Evolutionary conservation across 1,284 basidiomycete species (phyloP).

Genomic region (Schizophyllum amplum): DNA sequence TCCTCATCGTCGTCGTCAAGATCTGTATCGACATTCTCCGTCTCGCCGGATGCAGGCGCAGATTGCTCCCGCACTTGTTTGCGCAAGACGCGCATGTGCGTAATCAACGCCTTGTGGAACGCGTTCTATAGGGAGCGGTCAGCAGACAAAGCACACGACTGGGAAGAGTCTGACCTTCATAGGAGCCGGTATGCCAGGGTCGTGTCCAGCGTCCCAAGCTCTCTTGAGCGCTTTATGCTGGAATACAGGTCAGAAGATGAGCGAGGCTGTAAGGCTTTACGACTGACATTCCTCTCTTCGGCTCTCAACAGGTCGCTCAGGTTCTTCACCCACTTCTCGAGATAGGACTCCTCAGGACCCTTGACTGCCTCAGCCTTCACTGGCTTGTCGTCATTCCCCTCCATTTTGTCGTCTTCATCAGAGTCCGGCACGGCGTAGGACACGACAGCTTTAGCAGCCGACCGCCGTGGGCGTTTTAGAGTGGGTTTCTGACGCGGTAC

Average conservation of each 20-base stretch:
- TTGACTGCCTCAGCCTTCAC: conserved; percentile 25
- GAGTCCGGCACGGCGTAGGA: conserved; percentile 65
- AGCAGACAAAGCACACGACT: not conserved
- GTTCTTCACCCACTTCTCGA: conserved; percentile 63
- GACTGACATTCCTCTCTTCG: conserved; percentile 57
- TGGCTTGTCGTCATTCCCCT: conserved; percentile 31
- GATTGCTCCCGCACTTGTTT: conserved; percentile 46
- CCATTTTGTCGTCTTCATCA: conserved; percentile 55
- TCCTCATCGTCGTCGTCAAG: conserved; percentile 34
- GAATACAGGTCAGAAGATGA: conserved; percentile 10
- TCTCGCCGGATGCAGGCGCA: conserved; percentile 7
- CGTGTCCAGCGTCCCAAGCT: conserved; percentile 37
- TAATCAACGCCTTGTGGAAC: conserved; percentile 51
- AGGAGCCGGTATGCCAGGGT: conserved; percentile 28
- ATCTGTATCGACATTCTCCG: conserved; percentile 12
- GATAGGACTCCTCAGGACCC: conserved; percentile 38
- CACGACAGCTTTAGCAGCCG: conserved; percentile 37
- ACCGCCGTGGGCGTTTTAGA: conserved; percentile 51
- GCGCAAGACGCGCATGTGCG: conserved; percentile 49
- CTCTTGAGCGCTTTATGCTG: conserved; percentile 54
- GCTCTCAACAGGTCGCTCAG: conserved; percentile 47
- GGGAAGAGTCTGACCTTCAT: conserved; percentile 40
- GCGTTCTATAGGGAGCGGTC: conserved; percentile 40
- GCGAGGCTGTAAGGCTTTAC: not conserved
- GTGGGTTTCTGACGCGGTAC: conserved; percentile 16